A percentile compares a stretch with the other conserved stretches of the same genome.
Evolutionary conservation across 257 asterid species (phyloP).

Genomic region (Verbena officinalis): DNA sequence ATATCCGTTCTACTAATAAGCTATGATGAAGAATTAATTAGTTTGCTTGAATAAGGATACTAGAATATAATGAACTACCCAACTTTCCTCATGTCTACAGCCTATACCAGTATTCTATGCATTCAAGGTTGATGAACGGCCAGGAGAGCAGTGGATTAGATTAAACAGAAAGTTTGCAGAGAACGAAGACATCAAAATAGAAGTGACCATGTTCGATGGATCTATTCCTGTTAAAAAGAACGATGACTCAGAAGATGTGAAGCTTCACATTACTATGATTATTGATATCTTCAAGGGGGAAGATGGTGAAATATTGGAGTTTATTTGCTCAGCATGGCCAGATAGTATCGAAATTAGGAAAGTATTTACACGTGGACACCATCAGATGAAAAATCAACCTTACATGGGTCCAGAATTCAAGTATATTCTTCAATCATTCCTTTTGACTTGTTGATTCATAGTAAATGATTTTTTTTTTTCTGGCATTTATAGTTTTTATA

Average conservation of each 20-base stretch:
- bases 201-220: conserved; percentile 90
- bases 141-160: conserved; percentile 88
- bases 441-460: conserved; percentile 8
- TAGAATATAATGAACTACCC: conserved; percentile 22
- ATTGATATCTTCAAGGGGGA: conserved; percentile 65
- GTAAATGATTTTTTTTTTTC: background rate
- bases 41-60: background rate
- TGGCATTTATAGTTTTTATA: background rate
- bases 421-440: conserved; percentile 44
- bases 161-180: conserved; percentile 63
- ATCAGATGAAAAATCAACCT: conserved; percentile 31
- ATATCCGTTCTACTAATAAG: conserved; percentile 11
- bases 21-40: conserved; percentile 11
- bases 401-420: conserved; percentile 78
- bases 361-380: conserved; percentile 55
- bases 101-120: conserved; percentile 55
- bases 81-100: conserved; percentile 45
- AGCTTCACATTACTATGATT: conserved; percentile 65
- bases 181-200: conserved; percentile 79
- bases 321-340: conserved; percentile 90
- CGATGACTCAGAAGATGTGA: conserved; percentile 54
- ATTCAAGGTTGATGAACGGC: conserved; percentile 70
- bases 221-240: conserved; percentile 55
- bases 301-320: conserved; percentile 57
- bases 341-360: conserved; percentile 62